Percentiles rank a stretch among this genome's conserved stretches.
Evolutionary conservation across 2,329 filamentous ascomycete species (phyloP).

Genomic region (Sporothrix humicola): DNA sequence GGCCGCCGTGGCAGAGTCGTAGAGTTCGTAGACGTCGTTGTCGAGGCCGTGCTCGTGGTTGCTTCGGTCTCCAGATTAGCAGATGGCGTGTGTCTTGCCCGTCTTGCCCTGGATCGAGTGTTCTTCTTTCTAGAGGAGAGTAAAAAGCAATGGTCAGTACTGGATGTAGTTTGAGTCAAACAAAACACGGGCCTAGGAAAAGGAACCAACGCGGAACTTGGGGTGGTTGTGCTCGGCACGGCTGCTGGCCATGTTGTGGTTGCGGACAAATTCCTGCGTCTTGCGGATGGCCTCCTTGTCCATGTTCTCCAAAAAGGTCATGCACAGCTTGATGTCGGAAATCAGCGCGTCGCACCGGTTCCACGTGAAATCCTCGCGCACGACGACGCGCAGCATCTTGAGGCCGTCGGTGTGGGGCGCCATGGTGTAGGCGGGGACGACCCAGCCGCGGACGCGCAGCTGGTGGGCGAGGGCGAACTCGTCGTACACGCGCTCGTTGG

Average conservation of each 20-base stretch:
- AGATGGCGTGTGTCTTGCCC: constrained; percentile 88
- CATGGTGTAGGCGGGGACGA: constrained; percentile 97
- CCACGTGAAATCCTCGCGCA: constrained; percentile 89
- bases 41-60: background rate
- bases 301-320: constrained; percentile 73
- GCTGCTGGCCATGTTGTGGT: constrained; percentile 59
- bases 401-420: constrained; percentile 81
- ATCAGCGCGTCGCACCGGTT: constrained; percentile 80
- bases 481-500: constrained; percentile 67
- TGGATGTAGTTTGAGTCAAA: background rate
- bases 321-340: constrained; percentile 76
- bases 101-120: constrained; percentile 89
- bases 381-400: constrained; percentile 91
- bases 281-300: constrained; percentile 73
- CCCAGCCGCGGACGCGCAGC: constrained; percentile 85
- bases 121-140: constrained; percentile 64
- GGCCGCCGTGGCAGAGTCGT: constrained; percentile 25
- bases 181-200: constrained; percentile 15
- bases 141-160: constrained; percentile 19
- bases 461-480: constrained; percentile 84
- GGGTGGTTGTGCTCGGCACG: constrained; percentile 60
- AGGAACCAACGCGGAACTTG: constrained; percentile 55
- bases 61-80: constrained; percentile 55
- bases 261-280: constrained; percentile 69
- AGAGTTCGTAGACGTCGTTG: background rate